Evolutionary conservation across 352 stramenopile genomes (phyloP), one percentile per base, ranked within the genome.

Genomic region (Globisporangium takayamanum): DNA sequence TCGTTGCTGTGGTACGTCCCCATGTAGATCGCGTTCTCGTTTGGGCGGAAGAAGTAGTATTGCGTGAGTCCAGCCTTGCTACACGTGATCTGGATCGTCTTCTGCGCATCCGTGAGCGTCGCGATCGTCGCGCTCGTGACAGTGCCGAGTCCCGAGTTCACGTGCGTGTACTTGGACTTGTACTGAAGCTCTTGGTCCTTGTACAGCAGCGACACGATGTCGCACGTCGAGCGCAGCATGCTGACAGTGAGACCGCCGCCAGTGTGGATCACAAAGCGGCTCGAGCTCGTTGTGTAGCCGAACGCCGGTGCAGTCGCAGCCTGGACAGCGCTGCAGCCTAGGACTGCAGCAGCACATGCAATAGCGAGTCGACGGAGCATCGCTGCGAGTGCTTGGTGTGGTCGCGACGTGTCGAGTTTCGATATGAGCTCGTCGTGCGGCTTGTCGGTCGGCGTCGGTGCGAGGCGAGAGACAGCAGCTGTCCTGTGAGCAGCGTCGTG

Each of bases 21-120:
- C 72, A 84, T 81, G 65, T 84, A 84, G 42, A 84, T 57, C 30
- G 61, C 59, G 39, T 78, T 84, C 59, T 84, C 74, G 44, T 76
- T 70, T 1, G 72, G 71, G 14, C 74, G 71, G 66, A 84, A 78
- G 11, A 81, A 64, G 36, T 78, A 81, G 39, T 78, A 81, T 56
- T 84, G 74, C 55, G 72, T 73, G 28, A 84, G 45, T 1, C 74
- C 72, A 1, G 52, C 62, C 10, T 53, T 69, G 8, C 61, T 64
- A 58, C 74, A 84, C 47, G 64, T 70, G 25, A 84, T 52, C 28
- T 72, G 67, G 47, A 84, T 73, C 6, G 69, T 78, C 63, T 80
- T 70, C 48, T 71, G 67, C 20, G 59, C 53, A 42, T 79, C 73
- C 22, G 53, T 66, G 2, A 78, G 55, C n/a, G 51, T 55, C 49